A percentile compares a stretch with the other conserved stretches of the same genome.
Conservation (phyloP, 202 grass and related monocot species). For the Zoysia matrella region DNA sequence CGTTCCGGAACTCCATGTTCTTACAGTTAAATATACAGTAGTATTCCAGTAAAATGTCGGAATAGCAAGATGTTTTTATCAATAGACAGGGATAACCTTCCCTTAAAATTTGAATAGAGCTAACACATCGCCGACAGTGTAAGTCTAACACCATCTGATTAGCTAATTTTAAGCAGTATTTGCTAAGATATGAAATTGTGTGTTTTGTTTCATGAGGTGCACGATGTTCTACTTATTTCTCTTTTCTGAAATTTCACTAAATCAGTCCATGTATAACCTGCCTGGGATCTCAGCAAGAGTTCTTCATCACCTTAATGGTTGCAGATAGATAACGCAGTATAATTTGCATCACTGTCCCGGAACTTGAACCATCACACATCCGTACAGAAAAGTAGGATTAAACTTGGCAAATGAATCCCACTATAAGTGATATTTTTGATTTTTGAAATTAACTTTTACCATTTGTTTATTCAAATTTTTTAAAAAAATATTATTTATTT, state of each 20-base stretch:
- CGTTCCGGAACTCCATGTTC: no score
- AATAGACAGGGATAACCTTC: no score
- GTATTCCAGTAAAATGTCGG: no score
- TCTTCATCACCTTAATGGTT: conserved; percentile 37
- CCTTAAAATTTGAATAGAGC: background rate
- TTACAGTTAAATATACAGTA: no score
- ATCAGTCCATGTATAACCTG: background rate
- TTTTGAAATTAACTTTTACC: no score
- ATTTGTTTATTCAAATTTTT: no score
- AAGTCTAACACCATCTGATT: background rate
- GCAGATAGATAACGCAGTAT: conserved; percentile 54
- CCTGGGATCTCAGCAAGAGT: conserved; percentile 41
- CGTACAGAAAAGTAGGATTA: background rate
- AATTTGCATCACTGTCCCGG: conserved; percentile 32
- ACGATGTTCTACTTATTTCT: background rate
- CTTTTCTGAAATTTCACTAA: background rate
- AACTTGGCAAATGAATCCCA: no score
- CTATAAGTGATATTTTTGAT: no score
- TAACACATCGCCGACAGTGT: background rate
- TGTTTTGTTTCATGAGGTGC: background rate
- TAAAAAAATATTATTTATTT: no score
- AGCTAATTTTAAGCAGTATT: background rate
- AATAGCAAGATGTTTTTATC: no score
- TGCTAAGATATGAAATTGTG: background rate
- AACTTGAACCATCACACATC: background rate